Base-by-base conservation (phyloP, 129 eudicot genomes). In the Flaveria ramosissima region DNA sequence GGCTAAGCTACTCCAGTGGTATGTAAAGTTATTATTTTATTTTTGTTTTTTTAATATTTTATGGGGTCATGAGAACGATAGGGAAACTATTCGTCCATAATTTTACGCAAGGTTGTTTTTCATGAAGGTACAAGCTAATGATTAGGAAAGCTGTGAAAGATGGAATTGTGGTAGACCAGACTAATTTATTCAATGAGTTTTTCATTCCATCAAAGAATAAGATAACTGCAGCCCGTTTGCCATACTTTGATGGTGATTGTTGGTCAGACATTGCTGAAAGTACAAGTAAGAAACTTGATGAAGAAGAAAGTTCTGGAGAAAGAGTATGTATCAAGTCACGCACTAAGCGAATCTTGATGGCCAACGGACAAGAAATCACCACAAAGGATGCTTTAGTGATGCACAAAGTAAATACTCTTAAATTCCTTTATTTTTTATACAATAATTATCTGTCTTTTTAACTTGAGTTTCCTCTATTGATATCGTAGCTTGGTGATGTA, bases 241-340 rank as follows among this genome's bases (percentile, higher is more conserved):
- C 98, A 14, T 89, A 89, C 72, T 89, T 92, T 84, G 92, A 86
- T 68, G 98, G 98, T 57, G 87, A 80, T 78, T 89, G 75, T 80
- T 92, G 93, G 96, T 81, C 92, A 59, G 47, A 57, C 56, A 82
- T 83, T 82, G 91, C 91, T 76, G 92, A 84, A 69, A 61, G 21
- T 72, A 74, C 79, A 80, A 23, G 74, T 4, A 75, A 48, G 57
- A 82, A 81, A 8, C 68, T 92, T 30, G 83, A 76, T 48, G 71
- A 76, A 45, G 90, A 85, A 53, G 89, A 84, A 42, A 77, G 78
- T 53, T 78, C 71, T 5, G 86, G 80, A 55, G 90, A 43, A 63
- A 63, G 69, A 62, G 17, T 43, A 39, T 60, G 68, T 68, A 71
- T 74, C 62, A 85, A 68, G 70, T 78, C 69, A 42, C 71, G 83